phyloP scores from a whole-genome alignment of 1,284 basidiomycete species.

The Ceratobasidium theobromae region DNA sequence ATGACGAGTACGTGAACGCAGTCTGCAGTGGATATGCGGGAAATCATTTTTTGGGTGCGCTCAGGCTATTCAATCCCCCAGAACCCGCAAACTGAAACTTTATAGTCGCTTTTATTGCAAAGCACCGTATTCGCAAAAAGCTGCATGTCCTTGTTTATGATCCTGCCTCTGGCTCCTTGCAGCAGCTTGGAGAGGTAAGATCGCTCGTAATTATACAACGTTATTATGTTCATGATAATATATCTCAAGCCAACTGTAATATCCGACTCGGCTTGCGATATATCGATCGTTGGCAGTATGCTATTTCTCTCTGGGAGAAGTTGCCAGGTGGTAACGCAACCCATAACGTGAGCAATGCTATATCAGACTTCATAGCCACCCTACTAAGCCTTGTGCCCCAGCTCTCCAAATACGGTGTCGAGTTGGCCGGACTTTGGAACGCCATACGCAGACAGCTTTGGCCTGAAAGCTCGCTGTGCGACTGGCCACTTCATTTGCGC shows the following conservation, averaged over 20 bases:
- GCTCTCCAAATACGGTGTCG: background rate
- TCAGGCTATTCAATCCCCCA: background rate
- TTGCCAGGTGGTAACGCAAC: background rate
- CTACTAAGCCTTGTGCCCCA: background rate
- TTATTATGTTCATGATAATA: background rate
- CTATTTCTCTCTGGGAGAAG: constrained; percentile 3
- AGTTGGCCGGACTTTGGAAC: constrained; percentile 11
- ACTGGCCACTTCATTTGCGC: background rate
- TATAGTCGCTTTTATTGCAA: constrained; percentile 4
- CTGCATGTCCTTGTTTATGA: constrained; percentile 3
- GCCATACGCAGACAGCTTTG: background rate
- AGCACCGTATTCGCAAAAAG: background rate
- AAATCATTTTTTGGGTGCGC: background rate
- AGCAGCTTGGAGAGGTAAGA: constrained; percentile 6
- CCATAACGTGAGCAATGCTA: background rate
- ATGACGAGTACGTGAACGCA: background rate
- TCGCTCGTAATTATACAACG: background rate
- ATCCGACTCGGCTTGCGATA: background rate
- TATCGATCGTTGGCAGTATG: background rate
- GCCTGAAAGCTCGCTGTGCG: background rate
- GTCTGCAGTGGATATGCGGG: background rate
- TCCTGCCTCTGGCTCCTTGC: background rate
- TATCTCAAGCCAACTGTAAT: background rate
- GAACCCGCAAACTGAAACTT: background rate
- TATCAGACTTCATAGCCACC: background rate